Evolutionary conservation across 257 asterid species (phyloP).

Genomic region (Nemophila menziesii): DNA sequence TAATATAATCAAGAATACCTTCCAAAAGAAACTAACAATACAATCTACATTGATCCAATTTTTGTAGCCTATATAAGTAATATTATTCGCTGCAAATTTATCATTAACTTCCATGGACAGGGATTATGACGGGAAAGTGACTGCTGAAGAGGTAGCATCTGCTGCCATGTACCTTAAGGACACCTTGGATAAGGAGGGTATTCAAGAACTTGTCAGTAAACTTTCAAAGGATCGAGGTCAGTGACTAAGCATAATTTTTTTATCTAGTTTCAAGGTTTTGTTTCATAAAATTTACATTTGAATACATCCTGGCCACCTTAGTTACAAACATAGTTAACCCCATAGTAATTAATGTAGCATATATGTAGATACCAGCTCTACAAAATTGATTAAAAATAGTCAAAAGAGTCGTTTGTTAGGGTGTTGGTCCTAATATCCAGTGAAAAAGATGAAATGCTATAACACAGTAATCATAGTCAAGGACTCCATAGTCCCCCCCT

Average conservation of each 20-base stretch:
- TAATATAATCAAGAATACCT: no score
- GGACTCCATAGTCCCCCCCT: no score
- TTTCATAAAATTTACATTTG: not conserved
- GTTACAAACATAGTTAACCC: not conserved
- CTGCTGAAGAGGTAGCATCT: constrained; percentile 93
- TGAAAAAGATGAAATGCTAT: no score
- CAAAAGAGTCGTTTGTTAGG: no score
- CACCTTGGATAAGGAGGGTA: constrained; percentile 85
- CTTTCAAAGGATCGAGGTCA: constrained; percentile 92
- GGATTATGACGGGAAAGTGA: constrained; percentile 96
- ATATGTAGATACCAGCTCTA: no score
- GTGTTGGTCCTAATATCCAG: no score
- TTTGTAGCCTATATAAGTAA: no score
- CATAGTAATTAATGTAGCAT: not conserved
- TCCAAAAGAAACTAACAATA: no score
- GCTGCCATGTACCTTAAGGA: constrained; percentile 91
- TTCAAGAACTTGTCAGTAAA: constrained; percentile 68
- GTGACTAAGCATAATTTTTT: constrained; percentile 6
- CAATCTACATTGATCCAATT: no score
- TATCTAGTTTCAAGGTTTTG: constrained; percentile 1
- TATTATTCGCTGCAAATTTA: not conserved
- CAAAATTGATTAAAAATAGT: no score
- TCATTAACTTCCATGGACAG: constrained; percentile 21
- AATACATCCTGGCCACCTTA: not conserved
- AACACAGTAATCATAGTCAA: not conserved